A percentile compares a stretch with the other conserved stretches of the same genome.
Conservation (phyloP, 768 basidiomycete species). For the Panellus pusillus region DNA sequence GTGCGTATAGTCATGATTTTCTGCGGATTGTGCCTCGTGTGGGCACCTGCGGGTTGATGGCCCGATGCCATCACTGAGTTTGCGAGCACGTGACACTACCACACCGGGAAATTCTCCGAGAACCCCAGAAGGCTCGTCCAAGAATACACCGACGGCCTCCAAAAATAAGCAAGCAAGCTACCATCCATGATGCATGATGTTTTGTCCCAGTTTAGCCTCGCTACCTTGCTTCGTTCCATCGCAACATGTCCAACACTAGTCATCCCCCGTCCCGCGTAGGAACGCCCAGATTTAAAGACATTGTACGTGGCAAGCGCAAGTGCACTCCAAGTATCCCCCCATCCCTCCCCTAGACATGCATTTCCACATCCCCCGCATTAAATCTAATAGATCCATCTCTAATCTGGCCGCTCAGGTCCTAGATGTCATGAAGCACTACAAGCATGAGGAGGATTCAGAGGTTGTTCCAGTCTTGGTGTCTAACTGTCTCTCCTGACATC, state of each 20-base stretch:
- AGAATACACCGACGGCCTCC: background rate
- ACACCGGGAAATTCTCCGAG: no score
- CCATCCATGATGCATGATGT: conserved; percentile 3
- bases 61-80: no score
- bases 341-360: conserved; percentile 35
- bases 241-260: conserved; percentile 11
- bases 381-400: conserved; percentile 37
- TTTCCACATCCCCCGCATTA: conserved; percentile 44
- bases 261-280: conserved; percentile 33
- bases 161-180: conserved; percentile 1
- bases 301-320: conserved; percentile 31
- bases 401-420: conserved; percentile 60
- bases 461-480: no score
- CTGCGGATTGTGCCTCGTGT: no score
- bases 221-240: conserved; percentile 1
- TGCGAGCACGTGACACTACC: no score
- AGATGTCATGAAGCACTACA: conserved; percentile 65
- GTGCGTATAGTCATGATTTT: no score
- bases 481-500: no score
- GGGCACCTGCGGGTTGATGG: no score
- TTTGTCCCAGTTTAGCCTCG: background rate
- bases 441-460: conserved; percentile 82
- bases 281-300: conserved; percentile 43
- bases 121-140: no score
- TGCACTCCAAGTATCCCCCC: background rate